Evolutionary conservation across 768 basidiomycete genomes (phyloP).

Genomic region (Cytidiella melzeri): DNA sequence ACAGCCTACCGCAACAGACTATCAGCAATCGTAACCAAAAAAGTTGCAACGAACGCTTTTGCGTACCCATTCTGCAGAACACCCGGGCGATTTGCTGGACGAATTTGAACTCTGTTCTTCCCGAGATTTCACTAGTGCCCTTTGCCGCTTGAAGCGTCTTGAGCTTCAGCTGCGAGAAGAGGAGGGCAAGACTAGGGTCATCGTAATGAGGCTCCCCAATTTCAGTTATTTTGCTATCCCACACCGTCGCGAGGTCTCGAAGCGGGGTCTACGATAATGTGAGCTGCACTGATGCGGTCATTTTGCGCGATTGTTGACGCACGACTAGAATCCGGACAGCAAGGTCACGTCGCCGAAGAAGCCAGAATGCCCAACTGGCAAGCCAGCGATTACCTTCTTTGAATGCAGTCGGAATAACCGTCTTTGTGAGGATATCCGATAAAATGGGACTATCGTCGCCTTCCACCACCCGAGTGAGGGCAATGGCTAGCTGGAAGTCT

Average conservation of each 20-base stretch:
- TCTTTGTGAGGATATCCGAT: slow-evolving; percentile 59
- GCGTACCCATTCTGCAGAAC: slow-evolving; percentile 89
- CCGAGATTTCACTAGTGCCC: slow-evolving; percentile 88
- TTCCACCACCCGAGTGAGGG: slow-evolving; percentile 81
- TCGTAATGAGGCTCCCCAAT: slow-evolving; percentile 89
- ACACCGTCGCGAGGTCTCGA: slow-evolving; percentile 57
- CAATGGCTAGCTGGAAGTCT: slow-evolving; percentile 88
- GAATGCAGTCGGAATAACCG: slow-evolving; percentile 82
- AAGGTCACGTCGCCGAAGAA: slow-evolving; percentile 79
- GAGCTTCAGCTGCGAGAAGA: slow-evolving; percentile 84
- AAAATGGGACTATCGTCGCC: slow-evolving; percentile 78
- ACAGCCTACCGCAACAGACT: slow-evolving; percentile 53
- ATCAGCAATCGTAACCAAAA: neutral
- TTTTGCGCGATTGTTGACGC: slow-evolving; percentile 24
- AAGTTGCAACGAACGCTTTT: neutral
- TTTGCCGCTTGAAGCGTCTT: slow-evolving; percentile 91
- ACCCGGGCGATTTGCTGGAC: slow-evolving; percentile 91
- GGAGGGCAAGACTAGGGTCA: slow-evolving; percentile 85
- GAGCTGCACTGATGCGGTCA: neutral
- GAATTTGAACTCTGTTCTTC: slow-evolving; percentile 88
- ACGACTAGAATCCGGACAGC: slow-evolving; percentile 89
- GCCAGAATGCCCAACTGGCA: slow-evolving; percentile 95
- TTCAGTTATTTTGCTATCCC: slow-evolving; percentile 48
- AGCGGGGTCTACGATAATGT: slow-evolving; percentile 55
- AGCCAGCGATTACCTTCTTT: slow-evolving; percentile 87